Percentiles rank a stretch among this genome's conserved stretches.
Evolutionary conservation across 2,329 filamentous ascomycete genomes (phyloP).

Genomic region (Cladorrhinum sp.): DNA sequence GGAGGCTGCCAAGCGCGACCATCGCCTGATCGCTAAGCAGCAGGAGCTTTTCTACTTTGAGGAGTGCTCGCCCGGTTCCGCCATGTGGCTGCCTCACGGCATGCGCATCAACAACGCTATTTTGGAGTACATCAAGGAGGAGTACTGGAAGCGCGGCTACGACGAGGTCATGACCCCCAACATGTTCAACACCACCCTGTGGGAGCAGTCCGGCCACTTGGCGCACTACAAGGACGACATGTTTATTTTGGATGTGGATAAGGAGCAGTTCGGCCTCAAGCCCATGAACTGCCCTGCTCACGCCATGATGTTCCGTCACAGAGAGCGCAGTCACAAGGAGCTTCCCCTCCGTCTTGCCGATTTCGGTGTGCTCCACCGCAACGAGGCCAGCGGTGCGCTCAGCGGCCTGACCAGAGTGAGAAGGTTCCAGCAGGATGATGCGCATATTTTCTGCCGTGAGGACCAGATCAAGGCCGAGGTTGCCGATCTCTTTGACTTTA

Average conservation of each 20-base stretch:
- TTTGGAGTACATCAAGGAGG: slow-evolving; percentile 72
- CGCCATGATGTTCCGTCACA: slow-evolving; percentile 30
- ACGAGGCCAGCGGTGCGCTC: slow-evolving; percentile 90
- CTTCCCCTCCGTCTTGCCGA: slow-evolving; percentile 91
- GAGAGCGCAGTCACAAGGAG: slow-evolving; percentile 77
- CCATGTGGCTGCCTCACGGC: slow-evolving; percentile 90
- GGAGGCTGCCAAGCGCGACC: slow-evolving; percentile 96
- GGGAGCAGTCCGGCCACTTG: slow-evolving; percentile 96
- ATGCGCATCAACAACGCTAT: slow-evolving; percentile 91
- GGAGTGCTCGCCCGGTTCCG: slow-evolving; percentile 85
- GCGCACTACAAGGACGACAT: slow-evolving; percentile 92
- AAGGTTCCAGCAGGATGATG: slow-evolving; percentile 94
- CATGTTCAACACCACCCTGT: slow-evolving; percentile 90
- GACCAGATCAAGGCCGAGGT: slow-evolving; percentile 75
- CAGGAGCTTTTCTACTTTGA: slow-evolving; percentile 99
- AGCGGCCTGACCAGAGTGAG: slow-evolving; percentile 88
- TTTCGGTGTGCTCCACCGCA: slow-evolving; percentile 91
- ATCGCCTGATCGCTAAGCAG: slow-evolving; percentile 88
- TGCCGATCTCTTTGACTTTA: slow-evolving; percentile 80
- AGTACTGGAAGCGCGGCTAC: slow-evolving; percentile 93
- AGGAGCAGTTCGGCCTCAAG: slow-evolving; percentile 75
- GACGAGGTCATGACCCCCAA: slow-evolving; percentile 94
- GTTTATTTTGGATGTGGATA: slow-evolving; percentile 73
- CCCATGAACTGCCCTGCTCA: slow-evolving; percentile 89
- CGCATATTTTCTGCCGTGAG: slow-evolving; percentile 89